Percentiles rank a stretch among this genome's conserved stretches.
These are phyloP conservation scores for Citrullus amarus DNA, from an alignment of 306 rosid genomes.

Conservation along the genomic window DNA sequence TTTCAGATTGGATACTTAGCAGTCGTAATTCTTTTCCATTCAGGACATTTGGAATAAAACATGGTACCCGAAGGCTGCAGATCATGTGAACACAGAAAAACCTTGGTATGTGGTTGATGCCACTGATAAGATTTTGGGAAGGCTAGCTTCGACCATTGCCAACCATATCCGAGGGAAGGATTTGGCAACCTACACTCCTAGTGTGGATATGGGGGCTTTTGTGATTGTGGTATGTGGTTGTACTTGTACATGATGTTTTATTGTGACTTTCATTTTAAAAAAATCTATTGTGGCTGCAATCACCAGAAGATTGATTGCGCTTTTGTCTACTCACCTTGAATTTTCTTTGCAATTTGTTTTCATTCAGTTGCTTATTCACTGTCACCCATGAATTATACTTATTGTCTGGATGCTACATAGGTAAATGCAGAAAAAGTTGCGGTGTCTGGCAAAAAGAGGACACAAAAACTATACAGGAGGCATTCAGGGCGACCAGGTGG, in stretches of 20 bases:
- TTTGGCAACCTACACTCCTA: constrained; percentile 69
- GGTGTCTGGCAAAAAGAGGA: constrained; percentile 85
- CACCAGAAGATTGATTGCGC: not conserved
- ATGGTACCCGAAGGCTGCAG: constrained; percentile 94
- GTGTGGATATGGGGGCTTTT: constrained; percentile 98
- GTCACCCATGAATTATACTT: not conserved
- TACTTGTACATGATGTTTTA: not conserved
- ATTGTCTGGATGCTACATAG: constrained; percentile 26
- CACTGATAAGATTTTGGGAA: constrained; percentile 73
- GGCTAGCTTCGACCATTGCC: constrained; percentile 88
- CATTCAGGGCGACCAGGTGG: constrained; percentile 99
- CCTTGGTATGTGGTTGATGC: constrained; percentile 94
- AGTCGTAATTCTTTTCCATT: not conserved
- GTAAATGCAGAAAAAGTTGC: constrained; percentile 95
- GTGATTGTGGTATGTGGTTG: constrained; percentile 76
- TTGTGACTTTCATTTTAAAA: too few relatives aligned
- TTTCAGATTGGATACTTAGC: not conserved
- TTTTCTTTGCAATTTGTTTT: not conserved
- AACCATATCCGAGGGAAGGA: constrained; percentile 76
- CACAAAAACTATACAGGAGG: constrained; percentile 87
- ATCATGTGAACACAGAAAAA: constrained; percentile 80
- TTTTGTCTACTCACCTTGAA: not conserved
- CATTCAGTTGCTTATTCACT: not conserved
- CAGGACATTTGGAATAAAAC: constrained; percentile 93
- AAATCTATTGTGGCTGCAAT: not conserved